phyloP scores from a whole-genome alignment of 345 rosid species.

The Aquilaria sinensis region DNA sequence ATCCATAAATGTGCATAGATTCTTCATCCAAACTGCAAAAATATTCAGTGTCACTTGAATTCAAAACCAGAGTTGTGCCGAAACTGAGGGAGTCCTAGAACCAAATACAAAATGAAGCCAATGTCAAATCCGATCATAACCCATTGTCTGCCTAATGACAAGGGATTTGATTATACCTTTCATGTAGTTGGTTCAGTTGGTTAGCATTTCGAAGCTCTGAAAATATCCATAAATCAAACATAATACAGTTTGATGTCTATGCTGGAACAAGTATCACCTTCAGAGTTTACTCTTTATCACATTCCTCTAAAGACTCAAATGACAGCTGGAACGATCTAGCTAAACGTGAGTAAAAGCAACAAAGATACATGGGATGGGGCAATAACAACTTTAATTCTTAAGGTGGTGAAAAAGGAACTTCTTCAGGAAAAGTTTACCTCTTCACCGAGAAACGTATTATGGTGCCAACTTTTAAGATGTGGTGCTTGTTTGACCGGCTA shows the following conservation, averaged over 20 bases:
- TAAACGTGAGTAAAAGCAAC: neutral
- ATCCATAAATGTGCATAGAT: conserved; percentile 62
- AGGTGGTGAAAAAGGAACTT: neutral
- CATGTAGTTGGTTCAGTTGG: neutral
- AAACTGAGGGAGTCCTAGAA: neutral
- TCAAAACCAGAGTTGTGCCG: neutral
- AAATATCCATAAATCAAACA: neutral
- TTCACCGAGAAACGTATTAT: conserved; percentile 61
- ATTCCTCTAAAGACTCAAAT: neutral
- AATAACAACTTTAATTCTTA: neutral
- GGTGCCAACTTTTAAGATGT: conserved; percentile 63
- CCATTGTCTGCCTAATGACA: neutral
- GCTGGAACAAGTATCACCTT: too few relatives aligned
- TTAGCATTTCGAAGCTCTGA: neutral
- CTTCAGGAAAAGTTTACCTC: conserved; percentile 38
- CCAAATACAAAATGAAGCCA: neutral
- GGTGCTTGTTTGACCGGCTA: conserved; percentile 55
- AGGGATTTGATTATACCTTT: neutral
- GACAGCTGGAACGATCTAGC: neutral
- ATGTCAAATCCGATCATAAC: neutral
- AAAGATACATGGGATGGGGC: neutral
- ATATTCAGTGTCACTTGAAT: conserved; percentile 2
- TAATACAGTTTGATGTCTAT: too few relatives aligned
- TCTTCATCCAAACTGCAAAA: conserved; percentile 73
- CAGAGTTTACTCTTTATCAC: too few relatives aligned